Percentiles rank a stretch among this genome's conserved stretches.
Evolutionary conservation across 495 filamentous ascomycete genomes (phyloP).

Genomic region (Xylaria cubensis): DNA sequence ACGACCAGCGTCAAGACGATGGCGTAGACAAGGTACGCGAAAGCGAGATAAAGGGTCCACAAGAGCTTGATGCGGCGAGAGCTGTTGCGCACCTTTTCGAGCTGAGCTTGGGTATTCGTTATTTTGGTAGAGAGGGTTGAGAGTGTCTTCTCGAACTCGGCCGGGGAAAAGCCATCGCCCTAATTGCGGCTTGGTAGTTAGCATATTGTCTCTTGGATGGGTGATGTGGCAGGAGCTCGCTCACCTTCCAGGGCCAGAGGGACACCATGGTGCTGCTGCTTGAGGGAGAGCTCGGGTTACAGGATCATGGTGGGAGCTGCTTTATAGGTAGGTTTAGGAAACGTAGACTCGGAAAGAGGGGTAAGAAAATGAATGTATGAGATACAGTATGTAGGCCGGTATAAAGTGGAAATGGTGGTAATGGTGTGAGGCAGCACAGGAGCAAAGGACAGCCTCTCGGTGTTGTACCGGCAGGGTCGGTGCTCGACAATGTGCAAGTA

Average conservation of each 20-base stretch:
- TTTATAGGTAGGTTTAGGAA: background rate
- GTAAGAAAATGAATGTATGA: background rate
- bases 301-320: conserved; percentile 32
- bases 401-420: background rate
- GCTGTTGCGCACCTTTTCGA: conserved; percentile 73
- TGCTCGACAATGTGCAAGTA: background rate
- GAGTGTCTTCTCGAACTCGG: conserved; percentile 90
- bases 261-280: conserved; percentile 68
- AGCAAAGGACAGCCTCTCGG: background rate
- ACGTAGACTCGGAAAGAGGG: background rate
- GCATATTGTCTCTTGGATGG: background rate
- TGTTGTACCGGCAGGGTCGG: background rate
- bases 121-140: conserved; percentile 83
- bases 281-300: conserved; percentile 26
- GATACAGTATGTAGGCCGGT: background rate
- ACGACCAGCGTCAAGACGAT: conserved; percentile 82
- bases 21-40: conserved; percentile 85
- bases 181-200: conserved; percentile 41
- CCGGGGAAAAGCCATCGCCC: conserved; percentile 84
- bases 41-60: conserved; percentile 86
- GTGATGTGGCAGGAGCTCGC: conserved; percentile 33
- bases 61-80: conserved; percentile 82
- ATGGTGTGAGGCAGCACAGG: background rate
- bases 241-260: conserved; percentile 81
- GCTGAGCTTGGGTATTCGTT: conserved; percentile 67